Conservation (phyloP, 139 green algal species). For the Zygnema cylindricum region DNA sequence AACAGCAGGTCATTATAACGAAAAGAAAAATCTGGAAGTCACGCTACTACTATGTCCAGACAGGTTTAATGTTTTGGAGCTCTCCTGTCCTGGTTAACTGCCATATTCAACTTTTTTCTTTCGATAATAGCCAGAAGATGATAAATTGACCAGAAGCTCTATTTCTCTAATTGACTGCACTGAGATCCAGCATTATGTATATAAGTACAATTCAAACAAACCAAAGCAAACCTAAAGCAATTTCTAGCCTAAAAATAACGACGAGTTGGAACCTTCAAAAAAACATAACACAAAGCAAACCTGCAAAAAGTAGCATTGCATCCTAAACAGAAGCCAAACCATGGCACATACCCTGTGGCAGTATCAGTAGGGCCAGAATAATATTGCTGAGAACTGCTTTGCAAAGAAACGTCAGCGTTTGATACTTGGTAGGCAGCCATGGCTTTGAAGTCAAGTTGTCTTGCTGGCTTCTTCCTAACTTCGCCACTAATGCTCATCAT, state of each 20-base stretch:
- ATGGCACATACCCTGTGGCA: neutral
- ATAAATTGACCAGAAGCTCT: too few species aligned
- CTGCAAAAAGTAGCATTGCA: neutral
- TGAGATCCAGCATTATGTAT: too few species aligned
- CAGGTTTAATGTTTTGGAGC: too few species aligned
- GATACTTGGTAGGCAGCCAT: neutral
- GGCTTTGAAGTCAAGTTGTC: neutral
- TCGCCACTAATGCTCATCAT: neutral
- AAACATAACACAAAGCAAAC: too few species aligned
- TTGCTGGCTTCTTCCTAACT: neutral
- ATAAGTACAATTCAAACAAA: neutral
- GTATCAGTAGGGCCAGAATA: neutral
- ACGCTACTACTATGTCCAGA: too few species aligned
- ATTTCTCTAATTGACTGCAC: too few species aligned
- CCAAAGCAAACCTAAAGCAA: neutral
- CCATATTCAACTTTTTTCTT: too few species aligned
- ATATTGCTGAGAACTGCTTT: neutral
- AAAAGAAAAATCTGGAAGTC: too few species aligned
- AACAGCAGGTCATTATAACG: too few species aligned
- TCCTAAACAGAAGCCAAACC: neutral
- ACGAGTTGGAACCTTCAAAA: too few species aligned
- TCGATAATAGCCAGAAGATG: too few species aligned
- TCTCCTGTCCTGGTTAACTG: too few species aligned
- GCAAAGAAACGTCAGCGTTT: neutral
- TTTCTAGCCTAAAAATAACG: neutral